These are phyloP conservation scores for Neonothopanus nambi DNA, from an alignment of 1,284 basidiomycete genomes.

Conservation along the genomic window DNA sequence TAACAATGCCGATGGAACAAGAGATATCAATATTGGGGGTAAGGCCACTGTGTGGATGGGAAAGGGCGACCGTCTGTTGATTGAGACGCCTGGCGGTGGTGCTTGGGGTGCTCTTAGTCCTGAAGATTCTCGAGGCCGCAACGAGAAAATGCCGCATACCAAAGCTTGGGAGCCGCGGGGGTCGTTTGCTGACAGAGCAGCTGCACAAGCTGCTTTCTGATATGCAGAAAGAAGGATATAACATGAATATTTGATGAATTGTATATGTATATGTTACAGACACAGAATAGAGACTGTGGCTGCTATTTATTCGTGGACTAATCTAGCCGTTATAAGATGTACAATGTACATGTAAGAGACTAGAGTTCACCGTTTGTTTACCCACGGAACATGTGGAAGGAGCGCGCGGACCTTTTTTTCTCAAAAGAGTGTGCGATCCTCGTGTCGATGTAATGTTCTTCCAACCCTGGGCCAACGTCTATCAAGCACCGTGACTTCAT, in stretches of 20 bases:
- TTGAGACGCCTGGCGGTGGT: constrained; percentile 93
- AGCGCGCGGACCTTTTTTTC: no score
- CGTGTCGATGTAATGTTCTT: no score
- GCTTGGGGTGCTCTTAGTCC: constrained; percentile 73
- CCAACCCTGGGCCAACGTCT: no score
- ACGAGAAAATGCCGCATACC: constrained; percentile 31
- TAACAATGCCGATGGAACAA: constrained; percentile 33
- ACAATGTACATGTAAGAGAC: no score
- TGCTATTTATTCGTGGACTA: no score
- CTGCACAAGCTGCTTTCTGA: constrained; percentile 67
- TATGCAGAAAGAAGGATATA: not conserved
- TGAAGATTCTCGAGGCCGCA: constrained; percentile 18
- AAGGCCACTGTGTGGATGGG: constrained; percentile 90
- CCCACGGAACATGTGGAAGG: no score
- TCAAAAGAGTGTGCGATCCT: no score
- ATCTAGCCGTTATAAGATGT: no score
- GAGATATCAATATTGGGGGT: constrained; percentile 88
- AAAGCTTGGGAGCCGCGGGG: constrained; percentile 72
- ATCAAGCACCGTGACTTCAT: no score
- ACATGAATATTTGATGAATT: not conserved
- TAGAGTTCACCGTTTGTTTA: no score
- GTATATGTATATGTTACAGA: not conserved
- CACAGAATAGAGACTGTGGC: no score
- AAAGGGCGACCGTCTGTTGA: constrained; percentile 76
- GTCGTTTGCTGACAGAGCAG: constrained; percentile 70